A percentile compares a stretch with the other conserved stretches of the same genome.
Conservation (phyloP, 2,329 filamentous ascomycete species). For the Cadophora sp. region DNA sequence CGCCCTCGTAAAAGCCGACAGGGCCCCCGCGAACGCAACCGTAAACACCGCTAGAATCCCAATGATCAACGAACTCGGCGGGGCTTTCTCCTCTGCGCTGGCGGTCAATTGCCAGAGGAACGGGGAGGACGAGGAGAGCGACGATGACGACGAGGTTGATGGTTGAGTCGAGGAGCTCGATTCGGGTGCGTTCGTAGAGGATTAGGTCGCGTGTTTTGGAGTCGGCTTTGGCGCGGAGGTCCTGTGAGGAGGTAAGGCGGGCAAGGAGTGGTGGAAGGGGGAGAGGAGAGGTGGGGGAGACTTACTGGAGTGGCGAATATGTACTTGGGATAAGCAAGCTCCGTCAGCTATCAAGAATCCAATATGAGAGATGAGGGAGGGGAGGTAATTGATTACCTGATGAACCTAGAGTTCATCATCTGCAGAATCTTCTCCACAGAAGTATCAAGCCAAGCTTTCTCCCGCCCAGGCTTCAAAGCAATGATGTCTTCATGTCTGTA, state of each 20-base stretch:
- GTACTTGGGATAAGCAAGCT: slow-evolving; percentile 9
- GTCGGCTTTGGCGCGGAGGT: background rate
- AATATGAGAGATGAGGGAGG: background rate
- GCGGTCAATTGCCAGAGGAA: slow-evolving; percentile 29
- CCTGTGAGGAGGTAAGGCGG: background rate
- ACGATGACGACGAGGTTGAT: slow-evolving; percentile 26
- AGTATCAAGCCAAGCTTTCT: slow-evolving; percentile 49
- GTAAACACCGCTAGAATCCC: slow-evolving; percentile 33
- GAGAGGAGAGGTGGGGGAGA: background rate
- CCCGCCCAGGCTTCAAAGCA: slow-evolving; percentile 46
- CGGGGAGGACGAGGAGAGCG: slow-evolving; percentile 29
- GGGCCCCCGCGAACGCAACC: slow-evolving; percentile 27
- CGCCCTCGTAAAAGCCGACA: slow-evolving; percentile 35
- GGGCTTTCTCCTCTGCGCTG: background rate
- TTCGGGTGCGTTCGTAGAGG: slow-evolving; percentile 21
- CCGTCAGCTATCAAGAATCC: background rate
- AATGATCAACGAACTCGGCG: slow-evolving; percentile 13
- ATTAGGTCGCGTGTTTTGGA: slow-evolving; percentile 4
- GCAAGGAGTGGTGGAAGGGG: too few relatives aligned
- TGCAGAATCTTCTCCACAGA: slow-evolving; percentile 42
- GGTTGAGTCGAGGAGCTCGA: slow-evolving; percentile 23
- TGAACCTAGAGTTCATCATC: slow-evolving; percentile 22
- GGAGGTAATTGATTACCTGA: background rate
- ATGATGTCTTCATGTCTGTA: slow-evolving; percentile 48
- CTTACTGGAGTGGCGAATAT: slow-evolving; percentile 22